These are phyloP conservation scores for Daldinia concentrica DNA, from an alignment of 495 filamentous ascomycete species.

Conservation along the genomic window DNA sequence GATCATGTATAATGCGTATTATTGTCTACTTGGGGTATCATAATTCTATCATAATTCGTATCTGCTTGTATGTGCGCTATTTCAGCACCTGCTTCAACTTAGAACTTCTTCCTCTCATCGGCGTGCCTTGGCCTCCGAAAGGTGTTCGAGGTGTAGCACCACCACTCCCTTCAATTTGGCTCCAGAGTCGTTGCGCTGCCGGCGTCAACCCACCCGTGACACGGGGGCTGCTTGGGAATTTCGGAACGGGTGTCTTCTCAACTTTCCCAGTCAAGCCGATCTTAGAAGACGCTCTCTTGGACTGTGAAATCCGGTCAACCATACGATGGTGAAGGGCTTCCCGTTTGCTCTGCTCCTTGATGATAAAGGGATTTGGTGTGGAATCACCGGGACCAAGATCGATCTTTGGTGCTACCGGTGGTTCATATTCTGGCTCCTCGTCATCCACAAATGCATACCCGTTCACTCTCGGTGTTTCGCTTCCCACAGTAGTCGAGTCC, in stretches of 20 bases:
- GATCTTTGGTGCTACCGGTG: constrained; percentile 46
- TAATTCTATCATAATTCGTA: constrained; percentile 20
- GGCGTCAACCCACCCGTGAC: constrained; percentile 73
- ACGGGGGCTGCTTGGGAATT: constrained; percentile 78
- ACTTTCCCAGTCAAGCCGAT: constrained; percentile 64
- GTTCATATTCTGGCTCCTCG: constrained; percentile 60
- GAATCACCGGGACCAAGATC: constrained; percentile 68
- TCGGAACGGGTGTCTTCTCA: constrained; percentile 70
- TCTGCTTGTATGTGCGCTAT: constrained; percentile 7
- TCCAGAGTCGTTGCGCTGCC: constrained; percentile 81
- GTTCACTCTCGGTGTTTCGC: constrained; percentile 86
- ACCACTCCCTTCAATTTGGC: constrained; percentile 67
- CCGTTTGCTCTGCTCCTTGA: constrained; percentile 76
- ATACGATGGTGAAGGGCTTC: constrained; percentile 89
- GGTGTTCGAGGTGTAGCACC: constrained; percentile 58
- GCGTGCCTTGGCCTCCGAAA: constrained; percentile 54
- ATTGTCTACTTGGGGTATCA: constrained; percentile 31
- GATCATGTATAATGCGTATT: background rate
- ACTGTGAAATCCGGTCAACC: constrained; percentile 84
- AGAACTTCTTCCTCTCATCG: constrained; percentile 47
- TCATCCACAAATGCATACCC: constrained; percentile 96
- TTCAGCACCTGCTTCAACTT: constrained; percentile 44
- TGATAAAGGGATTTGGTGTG: constrained; percentile 82
- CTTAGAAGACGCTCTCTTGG: constrained; percentile 65
- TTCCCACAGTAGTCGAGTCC: constrained; percentile 68